phyloP scores from a whole-genome alignment of 257 asterid genomes.

The Linaria vulgaris region DNA sequence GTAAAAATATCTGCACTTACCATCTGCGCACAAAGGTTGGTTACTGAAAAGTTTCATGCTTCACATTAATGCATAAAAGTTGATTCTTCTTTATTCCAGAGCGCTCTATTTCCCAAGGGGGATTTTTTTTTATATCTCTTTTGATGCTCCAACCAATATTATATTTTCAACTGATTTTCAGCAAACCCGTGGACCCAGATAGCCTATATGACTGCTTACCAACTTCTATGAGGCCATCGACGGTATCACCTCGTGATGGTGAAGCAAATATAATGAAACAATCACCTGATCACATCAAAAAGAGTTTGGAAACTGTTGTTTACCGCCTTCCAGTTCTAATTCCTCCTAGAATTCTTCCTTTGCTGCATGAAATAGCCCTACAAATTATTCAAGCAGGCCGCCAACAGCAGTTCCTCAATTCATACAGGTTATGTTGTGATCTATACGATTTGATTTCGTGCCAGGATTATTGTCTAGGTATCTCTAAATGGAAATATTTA shows the following conservation, averaged over 20 bases:
- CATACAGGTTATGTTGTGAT: slow-evolving; percentile 53
- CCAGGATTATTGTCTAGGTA: slow-evolving; percentile 1
- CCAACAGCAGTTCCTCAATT: slow-evolving; percentile 60
- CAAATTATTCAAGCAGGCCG: slow-evolving; percentile 90
- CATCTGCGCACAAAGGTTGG: neutral
- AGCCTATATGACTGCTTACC: slow-evolving; percentile 88
- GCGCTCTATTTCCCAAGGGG: neutral
- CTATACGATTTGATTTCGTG: slow-evolving; percentile 5
- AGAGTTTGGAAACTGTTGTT: slow-evolving; percentile 55
- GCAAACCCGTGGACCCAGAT: slow-evolving; percentile 97
- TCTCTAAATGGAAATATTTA: slow-evolving; percentile 7
- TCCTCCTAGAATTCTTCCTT: slow-evolving; percentile 75
- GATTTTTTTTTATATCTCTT: neutral
- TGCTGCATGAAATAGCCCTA: slow-evolving; percentile 59
- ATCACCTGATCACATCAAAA: slow-evolving; percentile 52
- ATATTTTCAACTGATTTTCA: slow-evolving; percentile 42
- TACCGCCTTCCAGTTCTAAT: slow-evolving; percentile 74
- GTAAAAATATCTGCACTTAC: neutral
- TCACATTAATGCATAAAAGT: neutral
- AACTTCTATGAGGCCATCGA: slow-evolving; percentile 66
- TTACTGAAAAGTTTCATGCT: neutral
- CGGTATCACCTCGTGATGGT: slow-evolving; percentile 58
- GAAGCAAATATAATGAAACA: slow-evolving; percentile 45
- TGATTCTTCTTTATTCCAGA: slow-evolving; percentile 2
- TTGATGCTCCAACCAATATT: too few relatives aligned